A percentile compares a stretch with the other conserved stretches of the same genome.
Evolutionary conservation across 768 basidiomycete genomes (phyloP).

Genomic region (Auricularia auricula-judae): DNA sequence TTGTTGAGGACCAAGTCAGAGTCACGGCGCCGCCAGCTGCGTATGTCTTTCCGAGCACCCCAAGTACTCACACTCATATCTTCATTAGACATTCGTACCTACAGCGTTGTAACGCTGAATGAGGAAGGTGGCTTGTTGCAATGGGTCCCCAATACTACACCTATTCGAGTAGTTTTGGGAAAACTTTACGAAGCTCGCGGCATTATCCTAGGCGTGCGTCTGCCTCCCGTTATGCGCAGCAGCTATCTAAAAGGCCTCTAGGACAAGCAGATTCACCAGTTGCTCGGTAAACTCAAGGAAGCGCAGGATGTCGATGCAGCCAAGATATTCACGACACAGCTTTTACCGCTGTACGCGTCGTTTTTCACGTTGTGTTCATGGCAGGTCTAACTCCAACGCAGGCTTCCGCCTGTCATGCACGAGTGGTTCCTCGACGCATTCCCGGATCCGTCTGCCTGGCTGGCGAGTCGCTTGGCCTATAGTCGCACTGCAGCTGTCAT

Average conservation of each 20-base stretch:
- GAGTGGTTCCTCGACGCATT: slow-evolving; percentile 98
- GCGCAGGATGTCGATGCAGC: slow-evolving; percentile 37
- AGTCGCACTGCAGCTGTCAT: slow-evolving; percentile 89
- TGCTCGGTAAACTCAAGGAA: slow-evolving; percentile 42
- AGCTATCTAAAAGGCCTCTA: background rate
- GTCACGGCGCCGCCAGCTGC: slow-evolving; percentile 78
- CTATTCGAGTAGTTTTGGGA: slow-evolving; percentile 63
- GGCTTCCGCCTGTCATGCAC: slow-evolving; percentile 61
- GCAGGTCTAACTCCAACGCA: background rate
- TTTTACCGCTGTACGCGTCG: slow-evolving; percentile 38
- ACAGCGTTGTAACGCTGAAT: slow-evolving; percentile 95
- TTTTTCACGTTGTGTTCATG: background rate
- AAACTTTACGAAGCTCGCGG: slow-evolving; percentile 51
- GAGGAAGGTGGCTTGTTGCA: slow-evolving; percentile 97
- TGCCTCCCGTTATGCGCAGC: background rate
- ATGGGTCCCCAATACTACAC: slow-evolving; percentile 93
- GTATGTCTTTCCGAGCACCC: slow-evolving; percentile 35
- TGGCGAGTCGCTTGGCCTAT: slow-evolving; percentile 77
- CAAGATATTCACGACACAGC: slow-evolving; percentile 37
- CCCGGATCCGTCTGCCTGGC: slow-evolving; percentile 93
- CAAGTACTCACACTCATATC: background rate
- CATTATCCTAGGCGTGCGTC: slow-evolving; percentile 38
- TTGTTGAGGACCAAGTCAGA: slow-evolving; percentile 89
- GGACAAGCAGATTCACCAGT: slow-evolving; percentile 29
- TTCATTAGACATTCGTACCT: slow-evolving; percentile 77